Base-by-base conservation (phyloP, 768 basidiomycete genomes). In the Leccinum disarticulatum region DNA sequence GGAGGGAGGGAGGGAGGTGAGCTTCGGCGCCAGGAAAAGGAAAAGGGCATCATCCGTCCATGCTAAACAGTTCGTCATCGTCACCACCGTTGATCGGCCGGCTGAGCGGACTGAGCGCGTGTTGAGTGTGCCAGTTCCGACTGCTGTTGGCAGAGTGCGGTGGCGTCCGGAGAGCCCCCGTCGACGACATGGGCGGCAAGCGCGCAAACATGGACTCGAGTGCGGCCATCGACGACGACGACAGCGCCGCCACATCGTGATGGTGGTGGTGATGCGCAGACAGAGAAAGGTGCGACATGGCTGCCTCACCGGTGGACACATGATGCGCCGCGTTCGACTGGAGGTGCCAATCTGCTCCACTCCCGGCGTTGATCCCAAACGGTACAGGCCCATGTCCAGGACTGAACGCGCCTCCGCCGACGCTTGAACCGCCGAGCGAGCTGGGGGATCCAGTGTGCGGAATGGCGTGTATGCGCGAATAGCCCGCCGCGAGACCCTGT, bases 381-480 rank as follows among this genome's bases (percentile, higher is more conserved):
- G 65, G 74, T 4, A 73, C 55, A 9, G 68, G 71, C 3, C 70
- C 74, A 19, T 72, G 69, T 0, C 72, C 71, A 15, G 74, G 72
- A 47, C 66, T 72, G 55, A 74, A 66, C 6, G 73, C 64, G 9
- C 68, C 64, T 1, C 54, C 70, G 19, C 65, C 70, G 28, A 64
- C 61, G 54, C 68, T 72, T n/a, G 70, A 73, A 0, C 69, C 64
- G 3, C 71, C 66, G 31, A 70, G 33, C 2, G 74, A 73, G 38
- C 71, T 55, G 22, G 80, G 80, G 0, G 80, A 80, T 22, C 77
- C 74, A 2, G 71, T 52, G n/a, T 68, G 71, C 0, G 83, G 81
- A 28, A 81, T 76, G 1, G 94, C 88, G 65, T 98, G 95, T 58
- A 98, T 88, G 59, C 94, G 82, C 30, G 91, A 94, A 69, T 94